These are phyloP conservation scores for Rhodotorula sp. DNA, from an alignment of 1,284 basidiomycete species.

Conservation along the genomic window DNA sequence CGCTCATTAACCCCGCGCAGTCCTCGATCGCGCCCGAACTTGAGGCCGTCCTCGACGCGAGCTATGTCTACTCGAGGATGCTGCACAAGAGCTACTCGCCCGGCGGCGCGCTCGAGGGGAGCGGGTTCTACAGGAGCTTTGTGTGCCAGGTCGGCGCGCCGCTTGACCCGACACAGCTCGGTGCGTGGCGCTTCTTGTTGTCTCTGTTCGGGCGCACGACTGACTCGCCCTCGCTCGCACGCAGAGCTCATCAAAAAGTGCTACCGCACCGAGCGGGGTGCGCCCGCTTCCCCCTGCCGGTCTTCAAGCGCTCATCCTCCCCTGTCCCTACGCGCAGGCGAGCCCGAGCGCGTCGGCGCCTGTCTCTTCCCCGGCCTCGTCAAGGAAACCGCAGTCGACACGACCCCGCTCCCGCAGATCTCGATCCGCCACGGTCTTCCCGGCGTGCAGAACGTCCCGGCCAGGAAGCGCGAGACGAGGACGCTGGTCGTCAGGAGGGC, in stretches of 20 bases:
- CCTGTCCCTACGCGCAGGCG: slow-evolving; percentile 41
- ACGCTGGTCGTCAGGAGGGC: slow-evolving; percentile 75
- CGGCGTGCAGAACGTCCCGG: slow-evolving; percentile 1
- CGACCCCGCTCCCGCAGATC: slow-evolving; percentile 29
- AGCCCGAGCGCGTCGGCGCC: slow-evolving; percentile 69
- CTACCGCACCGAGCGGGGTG: slow-evolving; percentile 66
- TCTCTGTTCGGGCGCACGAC: neutral
- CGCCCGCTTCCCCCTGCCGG: neutral
- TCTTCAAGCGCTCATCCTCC: neutral
- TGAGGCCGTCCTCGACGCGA: slow-evolving; percentile 63
- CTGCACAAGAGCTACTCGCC: slow-evolving; percentile 64
- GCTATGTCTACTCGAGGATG: slow-evolving; percentile 75
- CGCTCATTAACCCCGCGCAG: slow-evolving; percentile 54
- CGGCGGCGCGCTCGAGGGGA: slow-evolving; percentile 57
- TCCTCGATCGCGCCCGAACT: slow-evolving; percentile 45
- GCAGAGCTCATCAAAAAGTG: slow-evolving; percentile 77
- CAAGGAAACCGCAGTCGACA: slow-evolving; percentile 58
- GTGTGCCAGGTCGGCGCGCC: slow-evolving; percentile 67
- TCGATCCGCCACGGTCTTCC: slow-evolving; percentile 25
- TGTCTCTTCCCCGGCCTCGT: slow-evolving; percentile 80
- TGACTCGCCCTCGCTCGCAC: slow-evolving; percentile 38
- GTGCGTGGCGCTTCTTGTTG: neutral
- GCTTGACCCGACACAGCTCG: slow-evolving; percentile 43
- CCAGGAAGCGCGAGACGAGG: slow-evolving; percentile 56
- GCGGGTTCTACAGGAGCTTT: slow-evolving; percentile 74